Evolutionary conservation across 805 yeast species (phyloP).

Genomic region (Candida ortonii): DNA sequence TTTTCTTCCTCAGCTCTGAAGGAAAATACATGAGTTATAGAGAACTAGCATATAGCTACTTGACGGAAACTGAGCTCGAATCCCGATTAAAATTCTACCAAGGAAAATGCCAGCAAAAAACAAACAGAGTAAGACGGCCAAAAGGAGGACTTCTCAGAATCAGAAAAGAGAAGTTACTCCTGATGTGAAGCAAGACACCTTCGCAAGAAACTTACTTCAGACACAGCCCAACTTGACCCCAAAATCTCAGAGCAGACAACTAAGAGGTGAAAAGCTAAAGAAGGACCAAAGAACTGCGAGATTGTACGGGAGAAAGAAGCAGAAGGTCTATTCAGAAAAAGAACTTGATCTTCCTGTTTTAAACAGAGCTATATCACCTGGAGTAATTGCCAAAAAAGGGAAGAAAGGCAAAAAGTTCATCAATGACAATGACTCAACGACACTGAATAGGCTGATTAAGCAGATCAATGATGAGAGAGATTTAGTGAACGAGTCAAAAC

Average conservation of each 20-base stretch:
- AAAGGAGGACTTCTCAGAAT: slow-evolving; percentile 52
- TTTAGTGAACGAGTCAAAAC: slow-evolving; percentile 74
- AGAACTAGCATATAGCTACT: too few species aligned
- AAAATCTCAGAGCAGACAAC: slow-evolving; percentile 50
- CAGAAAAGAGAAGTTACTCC: slow-evolving; percentile 56
- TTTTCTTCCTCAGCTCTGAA: too few species aligned
- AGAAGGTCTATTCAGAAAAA: slow-evolving; percentile 64
- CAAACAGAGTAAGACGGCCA: slow-evolving; percentile 55
- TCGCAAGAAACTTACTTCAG: slow-evolving; percentile 66
- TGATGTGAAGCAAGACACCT: slow-evolving; percentile 62
- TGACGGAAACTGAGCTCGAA: too few species aligned
- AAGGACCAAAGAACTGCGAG: slow-evolving; percentile 64
- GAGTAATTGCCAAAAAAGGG: slow-evolving; percentile 69
- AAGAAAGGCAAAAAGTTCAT: slow-evolving; percentile 85
- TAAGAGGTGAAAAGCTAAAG: slow-evolving; percentile 52
- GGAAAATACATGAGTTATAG: too few species aligned
- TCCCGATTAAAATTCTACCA: slow-evolving; percentile 2
- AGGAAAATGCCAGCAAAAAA: slow-evolving; percentile 30
- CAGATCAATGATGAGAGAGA: slow-evolving; percentile 83
- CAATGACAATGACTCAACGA: slow-evolving; percentile 61
- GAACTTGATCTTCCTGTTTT: slow-evolving; percentile 77
- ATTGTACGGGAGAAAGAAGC: slow-evolving; percentile 63
- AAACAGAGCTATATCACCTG: slow-evolving; percentile 83
- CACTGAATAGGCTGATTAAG: slow-evolving; percentile 67
- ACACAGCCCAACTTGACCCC: slow-evolving; percentile 58